Conservation (phyloP, 2,329 filamentous ascomycete genomes). For the Pyricularia sp. region DNA sequence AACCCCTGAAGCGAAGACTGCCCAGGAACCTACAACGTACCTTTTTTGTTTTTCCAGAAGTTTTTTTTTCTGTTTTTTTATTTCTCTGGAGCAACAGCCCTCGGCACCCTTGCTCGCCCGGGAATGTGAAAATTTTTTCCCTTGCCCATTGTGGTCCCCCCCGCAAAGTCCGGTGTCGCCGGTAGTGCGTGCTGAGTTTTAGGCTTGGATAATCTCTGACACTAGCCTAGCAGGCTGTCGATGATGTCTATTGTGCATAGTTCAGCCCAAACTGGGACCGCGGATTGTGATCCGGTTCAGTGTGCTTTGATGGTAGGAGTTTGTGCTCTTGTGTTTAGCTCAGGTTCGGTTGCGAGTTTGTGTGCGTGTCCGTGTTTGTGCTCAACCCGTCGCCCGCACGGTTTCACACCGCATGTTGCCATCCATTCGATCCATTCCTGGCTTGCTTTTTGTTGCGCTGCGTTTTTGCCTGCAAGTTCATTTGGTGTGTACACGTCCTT, state of each 20-base stretch:
- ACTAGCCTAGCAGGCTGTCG: background rate
- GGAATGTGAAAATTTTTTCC: background rate
- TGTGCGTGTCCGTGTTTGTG: background rate
- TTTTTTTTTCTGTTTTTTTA: background rate
- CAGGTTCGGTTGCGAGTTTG: background rate
- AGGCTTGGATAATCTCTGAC: background rate
- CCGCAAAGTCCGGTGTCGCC: background rate
- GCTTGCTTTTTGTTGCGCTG: background rate
- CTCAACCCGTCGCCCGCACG: background rate
- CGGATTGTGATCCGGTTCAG: background rate
- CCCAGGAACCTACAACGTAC: background rate
- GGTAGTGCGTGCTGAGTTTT: background rate
- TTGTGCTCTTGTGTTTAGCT: background rate
- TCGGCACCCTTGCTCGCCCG: background rate
- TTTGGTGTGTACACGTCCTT: background rate
- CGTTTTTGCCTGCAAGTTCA: background rate
- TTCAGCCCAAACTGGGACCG: background rate
- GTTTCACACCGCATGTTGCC: background rate
- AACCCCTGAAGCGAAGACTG: background rate
- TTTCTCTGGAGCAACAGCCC: background rate
- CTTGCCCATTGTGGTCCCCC: background rate
- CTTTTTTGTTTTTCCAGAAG: background rate
- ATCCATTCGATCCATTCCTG: background rate
- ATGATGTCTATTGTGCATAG: background rate
- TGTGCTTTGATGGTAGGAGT: background rate